A percentile compares a stretch with the other conserved stretches of the same genome.
phyloP scores from a whole-genome alignment of 164 flowering plant genomes.

The Annona cherimola region DNA sequence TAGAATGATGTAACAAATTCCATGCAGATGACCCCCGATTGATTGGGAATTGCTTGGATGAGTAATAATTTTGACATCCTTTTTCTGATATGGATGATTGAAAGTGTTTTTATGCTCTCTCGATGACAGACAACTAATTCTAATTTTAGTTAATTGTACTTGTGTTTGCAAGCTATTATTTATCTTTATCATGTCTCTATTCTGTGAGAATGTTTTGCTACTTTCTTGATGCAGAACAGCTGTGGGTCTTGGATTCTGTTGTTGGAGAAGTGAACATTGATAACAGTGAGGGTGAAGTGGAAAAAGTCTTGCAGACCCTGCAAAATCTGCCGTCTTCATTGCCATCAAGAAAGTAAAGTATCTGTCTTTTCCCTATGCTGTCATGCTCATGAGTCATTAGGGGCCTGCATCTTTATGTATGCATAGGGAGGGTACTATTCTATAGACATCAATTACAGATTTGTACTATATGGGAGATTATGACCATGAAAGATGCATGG shows the following conservation, averaged over 20 bases:
- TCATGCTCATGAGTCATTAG: no score
- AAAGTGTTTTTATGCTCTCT: not conserved
- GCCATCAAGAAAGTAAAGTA: conserved; percentile 68
- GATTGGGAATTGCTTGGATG: no score
- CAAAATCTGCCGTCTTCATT: conserved; percentile 62
- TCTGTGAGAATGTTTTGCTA: not conserved
- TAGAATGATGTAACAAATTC: no score
- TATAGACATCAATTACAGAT: not conserved
- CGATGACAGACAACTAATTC: not conserved
- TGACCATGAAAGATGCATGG: not conserved
- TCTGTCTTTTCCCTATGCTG: conserved; percentile 1
- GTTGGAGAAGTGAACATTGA: conserved; percentile 70
- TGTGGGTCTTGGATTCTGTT: conserved; percentile 92
- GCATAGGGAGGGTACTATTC: not conserved
- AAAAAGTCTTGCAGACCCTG: conserved; percentile 73
- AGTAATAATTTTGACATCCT: no score
- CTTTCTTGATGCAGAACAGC: conserved; percentile 74
- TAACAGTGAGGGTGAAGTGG: conserved; percentile 68
- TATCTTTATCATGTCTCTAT: not conserved
- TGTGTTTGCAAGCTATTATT: not conserved
- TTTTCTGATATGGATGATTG: not conserved
- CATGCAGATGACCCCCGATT: no score
- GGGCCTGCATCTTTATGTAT: not conserved
- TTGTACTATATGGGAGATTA: not conserved
- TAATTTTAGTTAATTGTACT: not conserved